These are phyloP conservation scores for Fusarium kyushuense DNA, from an alignment of 2,329 filamentous ascomycete species.

Conservation along the genomic window DNA sequence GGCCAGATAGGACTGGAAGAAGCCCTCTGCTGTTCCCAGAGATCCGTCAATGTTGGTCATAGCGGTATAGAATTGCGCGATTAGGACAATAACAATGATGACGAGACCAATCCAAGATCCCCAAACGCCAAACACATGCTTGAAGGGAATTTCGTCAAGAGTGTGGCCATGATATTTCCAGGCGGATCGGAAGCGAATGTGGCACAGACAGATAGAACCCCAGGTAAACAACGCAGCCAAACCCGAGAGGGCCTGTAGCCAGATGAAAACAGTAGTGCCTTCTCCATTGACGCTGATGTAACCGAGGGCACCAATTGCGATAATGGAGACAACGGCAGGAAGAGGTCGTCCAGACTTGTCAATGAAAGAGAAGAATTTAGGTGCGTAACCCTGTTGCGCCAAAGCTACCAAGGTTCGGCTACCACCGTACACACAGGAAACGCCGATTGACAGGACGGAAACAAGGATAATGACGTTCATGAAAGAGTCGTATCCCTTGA, in stretches of 20 bases:
- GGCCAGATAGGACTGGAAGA: constrained; percentile 68
- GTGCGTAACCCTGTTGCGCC: constrained; percentile 70
- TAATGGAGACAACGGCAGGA: constrained; percentile 60
- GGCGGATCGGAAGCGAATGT: constrained; percentile 75
- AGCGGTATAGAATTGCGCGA: constrained; percentile 66
- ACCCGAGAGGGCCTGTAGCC: constrained; percentile 74
- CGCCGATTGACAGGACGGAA: constrained; percentile 69
- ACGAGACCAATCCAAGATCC: constrained; percentile 74
- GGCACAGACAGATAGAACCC: constrained; percentile 75
- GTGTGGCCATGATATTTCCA: constrained; percentile 73
- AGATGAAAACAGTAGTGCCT: constrained; percentile 68
- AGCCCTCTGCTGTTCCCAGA: constrained; percentile 53
- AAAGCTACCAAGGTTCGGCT: constrained; percentile 70
- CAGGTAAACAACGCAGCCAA: constrained; percentile 75
- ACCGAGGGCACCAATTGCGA: constrained; percentile 64
- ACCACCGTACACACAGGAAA: constrained; percentile 70
- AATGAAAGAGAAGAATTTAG: constrained; percentile 67
- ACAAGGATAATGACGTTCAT: constrained; percentile 71
- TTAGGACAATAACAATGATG: constrained; percentile 67
- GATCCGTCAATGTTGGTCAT: constrained; percentile 54
- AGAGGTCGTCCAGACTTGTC: constrained; percentile 69
- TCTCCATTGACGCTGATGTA: constrained; percentile 60
- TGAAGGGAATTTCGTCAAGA: constrained; percentile 75
- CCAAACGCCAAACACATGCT: constrained; percentile 68
- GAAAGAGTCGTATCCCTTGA: constrained; percentile 65